Percentiles rank a stretch among this genome's conserved stretches.
phyloP scores from a whole-genome alignment of 495 filamentous ascomycete species.

The Daldinia caldariorum region DNA sequence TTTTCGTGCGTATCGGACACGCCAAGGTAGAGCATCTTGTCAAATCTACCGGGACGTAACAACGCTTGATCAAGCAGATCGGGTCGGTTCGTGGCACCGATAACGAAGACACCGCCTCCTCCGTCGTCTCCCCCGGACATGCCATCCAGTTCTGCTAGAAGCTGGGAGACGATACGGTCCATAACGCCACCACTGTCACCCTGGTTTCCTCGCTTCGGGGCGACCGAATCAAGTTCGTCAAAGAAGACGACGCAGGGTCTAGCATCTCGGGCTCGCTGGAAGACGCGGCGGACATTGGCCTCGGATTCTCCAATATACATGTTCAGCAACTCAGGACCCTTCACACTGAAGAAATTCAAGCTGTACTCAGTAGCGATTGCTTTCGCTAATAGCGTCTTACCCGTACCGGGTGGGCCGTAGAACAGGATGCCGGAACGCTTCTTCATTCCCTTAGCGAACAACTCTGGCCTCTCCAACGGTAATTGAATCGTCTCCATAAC shows the following conservation, averaged over 20 bases:
- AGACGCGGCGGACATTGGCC: slow-evolving; percentile 95
- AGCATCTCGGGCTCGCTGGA: slow-evolving; percentile 92
- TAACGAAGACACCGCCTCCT: slow-evolving; percentile 92
- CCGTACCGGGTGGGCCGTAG: slow-evolving; percentile 96
- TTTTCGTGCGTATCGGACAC: slow-evolving; percentile 97
- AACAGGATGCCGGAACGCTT: slow-evolving; percentile 97
- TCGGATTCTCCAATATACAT: slow-evolving; percentile 99
- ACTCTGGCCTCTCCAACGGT: slow-evolving; percentile 88
- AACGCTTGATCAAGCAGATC: slow-evolving; percentile 93
- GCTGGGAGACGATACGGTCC: slow-evolving; percentile 97
- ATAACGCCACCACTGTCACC: slow-evolving; percentile 98
- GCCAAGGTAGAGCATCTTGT: slow-evolving; percentile 98
- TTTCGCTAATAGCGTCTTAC: slow-evolving; percentile 96
- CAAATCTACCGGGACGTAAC: slow-evolving; percentile 90
- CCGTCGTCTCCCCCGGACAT: slow-evolving; percentile 93
- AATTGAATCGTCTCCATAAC: slow-evolving; percentile 97
- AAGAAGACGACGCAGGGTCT: slow-evolving; percentile 99
- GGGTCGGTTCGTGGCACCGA: slow-evolving; percentile 94
- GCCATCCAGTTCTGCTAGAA: slow-evolving; percentile 93
- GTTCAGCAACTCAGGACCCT: slow-evolving; percentile 95
- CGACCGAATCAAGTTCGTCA: slow-evolving; percentile 96
- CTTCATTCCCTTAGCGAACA: slow-evolving; percentile 99
- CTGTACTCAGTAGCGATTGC: slow-evolving; percentile 98
- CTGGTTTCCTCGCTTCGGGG: slow-evolving; percentile 96
- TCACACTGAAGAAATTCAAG: slow-evolving; percentile 98